Conservation (phyloP, 148 eudicot species). For the Persicaria maculosa region DNA sequence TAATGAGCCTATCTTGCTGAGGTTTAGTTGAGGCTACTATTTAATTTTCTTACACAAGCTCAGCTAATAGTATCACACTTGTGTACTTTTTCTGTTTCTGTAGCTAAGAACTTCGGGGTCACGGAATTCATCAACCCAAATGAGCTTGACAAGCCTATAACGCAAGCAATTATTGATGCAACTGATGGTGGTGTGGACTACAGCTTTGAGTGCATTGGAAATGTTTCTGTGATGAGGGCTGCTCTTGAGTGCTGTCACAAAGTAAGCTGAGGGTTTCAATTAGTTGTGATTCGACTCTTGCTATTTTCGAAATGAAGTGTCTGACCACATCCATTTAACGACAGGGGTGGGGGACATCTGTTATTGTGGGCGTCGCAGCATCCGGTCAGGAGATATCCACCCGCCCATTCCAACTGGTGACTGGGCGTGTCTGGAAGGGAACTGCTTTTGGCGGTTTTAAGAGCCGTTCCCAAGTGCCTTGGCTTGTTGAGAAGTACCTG, state of each 20-base stretch:
- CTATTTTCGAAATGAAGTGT: not conserved
- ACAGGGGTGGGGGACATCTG: conserved; percentile 99
- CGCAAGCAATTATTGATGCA: conserved; percentile 81
- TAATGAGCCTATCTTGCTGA: not conserved
- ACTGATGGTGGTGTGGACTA: conserved; percentile 99
- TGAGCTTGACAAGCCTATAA: conserved; percentile 89
- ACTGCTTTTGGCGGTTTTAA: conserved; percentile 99
- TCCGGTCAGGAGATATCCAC: conserved; percentile 96
- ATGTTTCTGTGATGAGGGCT: conserved; percentile 87
- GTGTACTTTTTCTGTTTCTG: conserved; percentile 14
- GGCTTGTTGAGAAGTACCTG: conserved; percentile 96
- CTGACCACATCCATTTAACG: not conserved
- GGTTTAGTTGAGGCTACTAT: not conserved
- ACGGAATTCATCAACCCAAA: conserved; percentile 92
- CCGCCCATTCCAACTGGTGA: conserved; percentile 96
- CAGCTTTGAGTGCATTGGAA: conserved; percentile 98
- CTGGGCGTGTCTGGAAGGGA: conserved; percentile 99
- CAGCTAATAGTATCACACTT: not conserved
- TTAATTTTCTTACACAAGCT: not conserved
- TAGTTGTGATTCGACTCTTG: not conserved
- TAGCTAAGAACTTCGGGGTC: conserved; percentile 95
- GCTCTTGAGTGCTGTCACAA: conserved; percentile 99
- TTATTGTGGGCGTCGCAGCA: conserved; percentile 97
- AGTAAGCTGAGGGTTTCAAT: conserved; percentile 27
- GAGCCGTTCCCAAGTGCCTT: conserved; percentile 98